Conservation (phyloP, 257 asterid species). For the Solanum okadae region DNA sequence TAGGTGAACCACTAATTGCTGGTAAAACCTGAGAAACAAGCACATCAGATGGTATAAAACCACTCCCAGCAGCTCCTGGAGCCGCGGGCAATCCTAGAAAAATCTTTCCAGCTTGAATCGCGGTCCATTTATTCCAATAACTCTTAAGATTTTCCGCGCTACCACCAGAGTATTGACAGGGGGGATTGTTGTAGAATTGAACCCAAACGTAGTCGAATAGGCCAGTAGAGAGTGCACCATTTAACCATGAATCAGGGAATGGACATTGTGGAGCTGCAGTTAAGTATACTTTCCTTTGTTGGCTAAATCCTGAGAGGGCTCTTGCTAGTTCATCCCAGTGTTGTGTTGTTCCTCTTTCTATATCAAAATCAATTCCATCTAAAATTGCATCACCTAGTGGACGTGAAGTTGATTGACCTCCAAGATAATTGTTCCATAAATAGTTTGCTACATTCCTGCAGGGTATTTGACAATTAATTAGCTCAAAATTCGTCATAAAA, state of each 20-base stretch:
- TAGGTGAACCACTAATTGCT: conserved; percentile 28
- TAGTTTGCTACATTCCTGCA: conserved; percentile 22
- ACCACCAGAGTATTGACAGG: conserved; percentile 40
- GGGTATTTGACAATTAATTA: neutral
- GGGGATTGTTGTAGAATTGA: conserved; percentile 63
- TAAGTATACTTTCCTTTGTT: conserved; percentile 22
- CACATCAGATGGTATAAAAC: conserved; percentile 44
- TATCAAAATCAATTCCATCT: conserved; percentile 64
- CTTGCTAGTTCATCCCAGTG: conserved; percentile 43
- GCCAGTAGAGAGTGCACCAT: conserved; percentile 37
- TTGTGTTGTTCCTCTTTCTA: conserved; percentile 40
- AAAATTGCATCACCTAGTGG: conserved; percentile 55
- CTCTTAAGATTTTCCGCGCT: conserved; percentile 13
- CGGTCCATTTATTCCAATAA: conserved; percentile 47
- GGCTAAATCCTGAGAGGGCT: conserved; percentile 18
- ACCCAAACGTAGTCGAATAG: conserved; percentile 63
- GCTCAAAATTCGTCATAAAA: too few relatives aligned
- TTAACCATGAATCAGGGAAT: conserved; percentile 45
- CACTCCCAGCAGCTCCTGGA: conserved; percentile 56
- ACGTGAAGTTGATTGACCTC: conserved; percentile 34
- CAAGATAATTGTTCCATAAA: conserved; percentile 55
- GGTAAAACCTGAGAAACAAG: conserved; percentile 38
- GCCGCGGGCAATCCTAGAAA: conserved; percentile 60
- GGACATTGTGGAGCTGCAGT: conserved; percentile 79
- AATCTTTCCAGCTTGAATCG: conserved; percentile 29